Evolutionary conservation across 2,329 filamentous ascomycete genomes (phyloP), one percentile per base, ranked within the genome.

Genomic region (Lojkania enalia): DNA sequence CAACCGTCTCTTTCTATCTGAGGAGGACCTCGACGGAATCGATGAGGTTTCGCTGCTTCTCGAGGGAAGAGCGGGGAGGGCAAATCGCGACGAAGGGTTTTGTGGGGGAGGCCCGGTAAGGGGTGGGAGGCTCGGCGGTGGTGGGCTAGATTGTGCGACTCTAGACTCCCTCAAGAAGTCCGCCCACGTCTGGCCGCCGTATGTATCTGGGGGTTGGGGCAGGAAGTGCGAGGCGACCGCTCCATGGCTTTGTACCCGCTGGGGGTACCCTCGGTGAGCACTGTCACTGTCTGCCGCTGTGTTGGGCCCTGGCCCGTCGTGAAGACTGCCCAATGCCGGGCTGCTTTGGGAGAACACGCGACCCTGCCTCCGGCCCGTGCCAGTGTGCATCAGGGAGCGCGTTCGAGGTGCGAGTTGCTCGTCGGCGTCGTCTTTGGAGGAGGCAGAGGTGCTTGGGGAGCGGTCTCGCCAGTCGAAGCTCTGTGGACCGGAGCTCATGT

Each of bases 1-100:
- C 35, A 70, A 45, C 20, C 67, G 58, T 42, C 67, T 57, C 58
- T 70, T 70, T 43, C 68, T 60, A 35, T 70, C 67, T 9, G 9
- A 11, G 16, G 55, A 47, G 44, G 49, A 61, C 27, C 49, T 51
- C 7, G 60, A 56, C 4, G 58, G 53, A 2, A 52, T 50, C 11
- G 61, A 57, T 2, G 57, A 53, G 2, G 54, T 38, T 21, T 58
- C 53, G 46, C 52, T 55, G 25, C 44, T 42, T 11, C 49, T 51
- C 15, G 49, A 38, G 19, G 58, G 49, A n/a, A 52, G 56, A 13
- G 54, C 45, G 19, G 61, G 56, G 2, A 61, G 55, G 1, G 52
- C 44, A 23, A 57, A 55, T 27, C 52, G 52, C 20, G 53, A 48
- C 2, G 42, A 2, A 48, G 43, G 6, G 48, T 44, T 9, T 42